A percentile compares a stretch with the other conserved stretches of the same genome.
phyloP scores from a whole-genome alignment of 78 protist species.

The Chrysochromulina tobinii region DNA sequence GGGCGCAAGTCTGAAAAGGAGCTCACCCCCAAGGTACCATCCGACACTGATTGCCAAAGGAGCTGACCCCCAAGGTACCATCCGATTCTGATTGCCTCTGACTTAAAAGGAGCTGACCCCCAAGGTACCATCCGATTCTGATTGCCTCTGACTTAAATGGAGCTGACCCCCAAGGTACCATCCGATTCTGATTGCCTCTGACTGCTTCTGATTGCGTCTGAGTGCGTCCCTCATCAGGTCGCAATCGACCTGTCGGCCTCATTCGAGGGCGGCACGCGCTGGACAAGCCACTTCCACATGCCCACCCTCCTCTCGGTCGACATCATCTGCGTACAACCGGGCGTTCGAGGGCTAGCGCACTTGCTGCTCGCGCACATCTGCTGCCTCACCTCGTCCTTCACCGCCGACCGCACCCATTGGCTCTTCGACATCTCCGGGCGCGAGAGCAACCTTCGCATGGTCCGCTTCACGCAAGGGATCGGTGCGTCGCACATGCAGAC shows the following conservation, averaged over 20 bases:
- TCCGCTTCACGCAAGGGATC: not conserved
- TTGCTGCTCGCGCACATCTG: not conserved
- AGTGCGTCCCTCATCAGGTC: too few relatives aligned
- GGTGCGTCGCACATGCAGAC: too few relatives aligned
- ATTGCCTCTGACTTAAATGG: too few relatives aligned
- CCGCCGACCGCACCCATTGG: not conserved
- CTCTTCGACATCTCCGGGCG: conserved; percentile 11
- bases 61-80: too few relatives aligned
- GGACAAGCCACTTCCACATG: not conserved
- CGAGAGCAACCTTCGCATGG: not conserved
- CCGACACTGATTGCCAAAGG: too few relatives aligned
- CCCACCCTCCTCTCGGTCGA: conserved; percentile 6
- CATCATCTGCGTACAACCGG: not conserved
- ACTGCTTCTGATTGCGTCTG: too few relatives aligned
- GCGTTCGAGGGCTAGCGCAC: not conserved
- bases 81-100: too few relatives aligned
- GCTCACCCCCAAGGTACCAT: too few relatives aligned
- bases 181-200: too few relatives aligned
- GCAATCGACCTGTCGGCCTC: not conserved
- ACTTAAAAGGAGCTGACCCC: too few relatives aligned
- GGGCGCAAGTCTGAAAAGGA: not conserved
- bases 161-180: too few relatives aligned
- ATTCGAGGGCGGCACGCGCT: conserved; percentile 13
- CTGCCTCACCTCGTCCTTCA: not conserved
- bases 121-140: too few relatives aligned